Evolutionary conservation across 148 eudicot species (phyloP), one percentile per base, ranked within the genome.

Genomic region (Spergularia marina): DNA sequence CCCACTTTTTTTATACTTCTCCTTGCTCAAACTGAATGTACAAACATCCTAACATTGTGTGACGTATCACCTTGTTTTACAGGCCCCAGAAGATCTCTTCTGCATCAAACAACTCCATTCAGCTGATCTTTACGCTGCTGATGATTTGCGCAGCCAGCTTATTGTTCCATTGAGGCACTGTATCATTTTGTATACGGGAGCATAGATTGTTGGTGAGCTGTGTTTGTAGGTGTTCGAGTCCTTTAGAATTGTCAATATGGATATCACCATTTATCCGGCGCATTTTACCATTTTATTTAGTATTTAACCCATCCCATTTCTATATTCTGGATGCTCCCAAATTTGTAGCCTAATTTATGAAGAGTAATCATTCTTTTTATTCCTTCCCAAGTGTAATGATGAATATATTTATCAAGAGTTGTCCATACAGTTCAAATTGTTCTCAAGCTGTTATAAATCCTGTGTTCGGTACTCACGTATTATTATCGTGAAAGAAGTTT

Each of bases 61-160:
- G 18, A 10, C 12, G 25, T 30, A 30, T 2, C 36, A 30, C 2
- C 3, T 30, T 30, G 36, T 68, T 68, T 51, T 21, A 56, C 86
- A 92, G 98, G 90, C 87, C 93, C 59, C 84, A 92, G 79, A 83
- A 89, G 5, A 76, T 85, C 41, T 86, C 90, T 70, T 82, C 72
- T n/a, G 91, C 93, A 23, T 64, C 44, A 47, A 79, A 41, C 74
- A 72, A 53, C 65, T 73, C 69, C 6, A 39, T 83, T 57, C 80
- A 80, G 67, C 62, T 84, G n/a, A 69, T 90, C 40, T 76, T 81
- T 59, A 52, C 80, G 34, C 16, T 89, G 74, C 39, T 91, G 77
- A 2, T 85, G 83, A 78, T 81, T 77, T 75, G 60, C 39, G 82
- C 80, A 4, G 52, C 82, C 10, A 17, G 82, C 65, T 78, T 78